Base-by-base conservation (phyloP, 2,329 filamentous ascomycete genomes). In the Microcyclosporella mali region DNA sequence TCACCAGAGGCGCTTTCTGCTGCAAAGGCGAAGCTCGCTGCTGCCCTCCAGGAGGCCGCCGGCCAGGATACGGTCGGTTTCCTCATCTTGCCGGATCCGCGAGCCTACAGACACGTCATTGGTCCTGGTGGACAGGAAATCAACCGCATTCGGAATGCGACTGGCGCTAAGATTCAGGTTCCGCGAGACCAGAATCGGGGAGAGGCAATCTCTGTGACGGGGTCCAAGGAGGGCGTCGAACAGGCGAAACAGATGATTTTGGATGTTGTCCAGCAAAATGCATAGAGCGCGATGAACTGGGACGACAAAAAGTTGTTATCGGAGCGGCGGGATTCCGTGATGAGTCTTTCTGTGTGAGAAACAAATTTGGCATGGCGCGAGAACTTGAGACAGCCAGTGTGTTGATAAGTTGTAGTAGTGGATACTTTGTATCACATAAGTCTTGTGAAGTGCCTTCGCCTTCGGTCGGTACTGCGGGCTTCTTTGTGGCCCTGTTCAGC, bases 141-240 rank as follows among this genome's bases (percentile, higher is more conserved):
- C 65, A 95, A 95, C 68, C 72, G 80, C 32, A 95, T 98, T 63
- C 82, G 92, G 56, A 88, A 87, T 70, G 81, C 92, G 72, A 95
- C 88, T 39, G 86, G 85, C 42, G 95, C 89, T 68, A 88, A 85
- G 69, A 94, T 98, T 63, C 88, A 89, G 52, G 90, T 15, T 10
- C 48, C 92, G 16, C 82, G 86, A 53, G 83, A 87, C 59, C 85
- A 94, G 66, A 72, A 72, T 37, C 69, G 71, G 55, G 76, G 73
- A 16, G 89, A 95, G 66, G 87, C 90, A 3, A 95, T 98, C 62
- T 88, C 95, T 70, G 85, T 98, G 57, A 74, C 84, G 28, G 92
- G 92, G 30, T 78, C 75, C 42, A 78, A 78, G 60, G 84, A 88
- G 12, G 88, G 86, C 10, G 80, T 94, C 29, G 87, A 95, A 67